Conservation (phyloP, 2,329 filamentous ascomycete species). For the Penicillium sp. region DNA sequence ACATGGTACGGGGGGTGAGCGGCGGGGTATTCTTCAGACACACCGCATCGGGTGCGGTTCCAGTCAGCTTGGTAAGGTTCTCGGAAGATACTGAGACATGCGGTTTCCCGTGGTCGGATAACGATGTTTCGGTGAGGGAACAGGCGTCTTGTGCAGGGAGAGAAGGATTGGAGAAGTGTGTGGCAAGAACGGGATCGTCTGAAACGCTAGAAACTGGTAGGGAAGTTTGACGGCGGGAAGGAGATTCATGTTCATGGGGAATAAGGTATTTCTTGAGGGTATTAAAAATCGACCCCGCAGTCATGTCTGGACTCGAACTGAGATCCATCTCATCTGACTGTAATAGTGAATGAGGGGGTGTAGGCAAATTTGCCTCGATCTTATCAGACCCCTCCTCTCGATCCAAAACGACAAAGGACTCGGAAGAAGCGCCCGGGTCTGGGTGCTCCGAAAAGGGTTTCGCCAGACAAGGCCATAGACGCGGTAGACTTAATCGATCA, state of each 20-base stretch:
- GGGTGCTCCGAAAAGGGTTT: conserved; percentile 18
- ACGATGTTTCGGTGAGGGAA: conserved; percentile 51
- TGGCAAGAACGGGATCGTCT: conserved; percentile 64
- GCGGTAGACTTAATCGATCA: conserved; percentile 59
- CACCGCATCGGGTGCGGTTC: conserved; percentile 61
- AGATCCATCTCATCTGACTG: conserved; percentile 44
- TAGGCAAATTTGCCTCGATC: conserved; percentile 40
- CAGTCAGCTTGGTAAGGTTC: conserved; percentile 72
- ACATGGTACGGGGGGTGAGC: conserved; percentile 85
- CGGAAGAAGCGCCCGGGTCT: conserved; percentile 32
- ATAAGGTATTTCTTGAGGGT: conserved; percentile 48
- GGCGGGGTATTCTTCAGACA: conserved; percentile 85
- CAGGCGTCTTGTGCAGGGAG: conserved; percentile 52
- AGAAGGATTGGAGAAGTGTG: conserved; percentile 69
- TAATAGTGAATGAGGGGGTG: conserved; percentile 47
- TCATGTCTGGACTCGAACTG: conserved; percentile 39
- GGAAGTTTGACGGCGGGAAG: conserved; percentile 47
- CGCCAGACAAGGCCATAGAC: conserved; percentile 39
- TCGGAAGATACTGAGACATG: conserved; percentile 44
- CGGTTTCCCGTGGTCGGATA: conserved; percentile 48
- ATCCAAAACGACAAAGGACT: conserved; percentile 45
- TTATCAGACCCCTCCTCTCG: conserved; percentile 35
- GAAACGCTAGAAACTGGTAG: conserved; percentile 65
- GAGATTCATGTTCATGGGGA: conserved; percentile 35
- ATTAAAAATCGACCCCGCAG: conserved; percentile 43